phyloP scores from a whole-genome alignment of 805 yeast genomes.

The Nakazawaea sp. region DNA sequence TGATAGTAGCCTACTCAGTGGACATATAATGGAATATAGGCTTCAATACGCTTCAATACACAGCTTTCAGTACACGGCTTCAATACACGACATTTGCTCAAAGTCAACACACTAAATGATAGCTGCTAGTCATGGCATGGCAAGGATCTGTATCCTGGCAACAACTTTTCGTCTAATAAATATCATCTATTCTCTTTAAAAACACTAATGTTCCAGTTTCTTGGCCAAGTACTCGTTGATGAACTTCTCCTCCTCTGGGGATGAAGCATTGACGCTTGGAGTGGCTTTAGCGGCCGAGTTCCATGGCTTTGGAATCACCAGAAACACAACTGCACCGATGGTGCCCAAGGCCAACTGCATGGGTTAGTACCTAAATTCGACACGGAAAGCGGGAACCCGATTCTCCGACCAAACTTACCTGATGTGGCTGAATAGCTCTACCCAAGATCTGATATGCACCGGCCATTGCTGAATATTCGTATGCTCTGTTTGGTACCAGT shows the following conservation, averaged over 20 bases:
- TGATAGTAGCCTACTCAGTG: too few relatives aligned
- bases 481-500: too few relatives aligned
- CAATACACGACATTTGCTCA: too few relatives aligned
- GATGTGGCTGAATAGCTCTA: conserved; percentile 76
- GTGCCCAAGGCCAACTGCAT: conserved; percentile 71
- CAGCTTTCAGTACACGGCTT: too few relatives aligned
- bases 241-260: conserved; percentile 87
- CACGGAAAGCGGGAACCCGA: background rate
- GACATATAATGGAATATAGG: too few relatives aligned
- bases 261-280: conserved; percentile 68
- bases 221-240: conserved; percentile 59
- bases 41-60: too few relatives aligned
- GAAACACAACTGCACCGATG: conserved; percentile 57
- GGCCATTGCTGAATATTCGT: conserved; percentile 48
- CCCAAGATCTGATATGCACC: conserved; percentile 83
- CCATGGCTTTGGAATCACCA: conserved; percentile 73
- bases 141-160: too few relatives aligned
- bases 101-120: too few relatives aligned
- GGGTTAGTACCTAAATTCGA: background rate
- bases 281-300: conserved; percentile 46
- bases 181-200: too few relatives aligned
- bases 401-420: conserved; percentile 30
- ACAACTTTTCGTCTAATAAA: too few relatives aligned
- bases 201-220: conserved; percentile 24
- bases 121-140: too few relatives aligned